Evolutionary conservation across 1,139 yeast species (phyloP), one percentile per base, ranked within the genome.

Genomic region (Saccharomycopsis crataegensis): DNA sequence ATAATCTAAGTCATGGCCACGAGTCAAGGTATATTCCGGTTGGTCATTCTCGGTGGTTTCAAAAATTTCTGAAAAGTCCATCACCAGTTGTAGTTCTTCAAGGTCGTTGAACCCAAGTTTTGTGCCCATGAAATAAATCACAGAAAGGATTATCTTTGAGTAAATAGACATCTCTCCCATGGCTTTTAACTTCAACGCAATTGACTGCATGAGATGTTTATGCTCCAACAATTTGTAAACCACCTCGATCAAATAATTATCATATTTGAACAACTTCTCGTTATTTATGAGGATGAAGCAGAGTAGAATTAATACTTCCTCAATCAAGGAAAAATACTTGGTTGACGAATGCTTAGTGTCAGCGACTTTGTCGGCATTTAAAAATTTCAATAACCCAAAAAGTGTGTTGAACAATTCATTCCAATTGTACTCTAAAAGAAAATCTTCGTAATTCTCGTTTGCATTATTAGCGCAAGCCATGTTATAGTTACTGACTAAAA

Each of bases 401-500:
- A 54, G 12, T 1, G 54, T 38, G 9, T 48, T 16, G 44, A 54
- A 54, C 17, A 56, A 42, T 9, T 56, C 57, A 28, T 54, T 55
- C 59, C 59, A 56, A 31, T 56, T 54, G 41, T 56, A 56, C 32
- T 54, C 57, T 31, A 48, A 49, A n/a, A 56, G 28, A 43, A 36
- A 56, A 34, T 49, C 54, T 11, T 47, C 48, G 11, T 40, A 17
- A 11, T 12, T 48, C 17, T 42, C 50, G 17, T 36, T 41, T 33
- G 38, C 34, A 12, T 44, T 16, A 11, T 45, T 38, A 8, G 34
- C 43, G 4, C 44, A 17, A 8, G 57, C 57, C 8, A 28, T 17
- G 11, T 46, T 33, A 38, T 41, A 52, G 44, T 56, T 56, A 5
- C 43, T 34, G 11, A 50, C 36, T 11, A 56, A 46, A 4, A 41